These are phyloP conservation scores for Geotrichum carabidarum DNA, from an alignment of 1,139 yeast genomes.

Conservation along the genomic window DNA sequence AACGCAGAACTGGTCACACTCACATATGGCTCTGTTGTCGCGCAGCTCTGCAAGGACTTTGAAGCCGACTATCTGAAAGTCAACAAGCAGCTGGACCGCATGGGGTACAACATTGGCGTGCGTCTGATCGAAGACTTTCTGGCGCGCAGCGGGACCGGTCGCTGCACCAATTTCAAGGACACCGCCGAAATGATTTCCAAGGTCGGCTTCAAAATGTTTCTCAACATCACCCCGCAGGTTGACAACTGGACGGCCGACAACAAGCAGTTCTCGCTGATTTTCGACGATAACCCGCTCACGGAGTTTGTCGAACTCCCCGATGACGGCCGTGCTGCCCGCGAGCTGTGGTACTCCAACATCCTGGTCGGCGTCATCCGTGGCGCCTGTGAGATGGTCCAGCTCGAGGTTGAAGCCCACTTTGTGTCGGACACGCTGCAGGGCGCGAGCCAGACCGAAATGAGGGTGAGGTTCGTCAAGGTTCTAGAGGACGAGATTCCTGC, in stretches of 20 bases:
- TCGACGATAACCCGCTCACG: constrained; percentile 84
- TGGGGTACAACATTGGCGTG: constrained; percentile 95
- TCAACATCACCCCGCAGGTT: constrained; percentile 73
- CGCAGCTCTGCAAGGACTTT: constrained; percentile 86
- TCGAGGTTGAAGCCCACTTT: constrained; percentile 81
- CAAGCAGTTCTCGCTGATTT: constrained; percentile 64
- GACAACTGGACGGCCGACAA: constrained; percentile 75
- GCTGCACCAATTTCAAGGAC: constrained; percentile 76
- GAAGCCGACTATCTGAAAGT: constrained; percentile 71
- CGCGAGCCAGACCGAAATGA: constrained; percentile 72
- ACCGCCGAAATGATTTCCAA: constrained; percentile 84
- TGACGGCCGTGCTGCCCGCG: constrained; percentile 62
- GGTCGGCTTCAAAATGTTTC: constrained; percentile 83
- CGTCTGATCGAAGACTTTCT: constrained; percentile 88
- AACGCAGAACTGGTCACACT: constrained; percentile 88
- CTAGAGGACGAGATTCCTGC: constrained; percentile 95
- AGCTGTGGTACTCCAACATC: constrained; percentile 88
- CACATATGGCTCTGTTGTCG: constrained; percentile 90
- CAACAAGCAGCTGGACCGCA: constrained; percentile 74
- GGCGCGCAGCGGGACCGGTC: constrained; percentile 75
- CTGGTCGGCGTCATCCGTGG: constrained; percentile 88
- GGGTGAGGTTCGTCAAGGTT: constrained; percentile 63
- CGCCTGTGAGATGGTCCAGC: constrained; percentile 91
- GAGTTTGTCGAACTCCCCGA: constrained; percentile 92
- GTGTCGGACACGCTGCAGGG: constrained; percentile 80